Conservation (phyloP, 2,329 filamentous ascomycete genomes). For the Huntiella omanensis region DNA sequence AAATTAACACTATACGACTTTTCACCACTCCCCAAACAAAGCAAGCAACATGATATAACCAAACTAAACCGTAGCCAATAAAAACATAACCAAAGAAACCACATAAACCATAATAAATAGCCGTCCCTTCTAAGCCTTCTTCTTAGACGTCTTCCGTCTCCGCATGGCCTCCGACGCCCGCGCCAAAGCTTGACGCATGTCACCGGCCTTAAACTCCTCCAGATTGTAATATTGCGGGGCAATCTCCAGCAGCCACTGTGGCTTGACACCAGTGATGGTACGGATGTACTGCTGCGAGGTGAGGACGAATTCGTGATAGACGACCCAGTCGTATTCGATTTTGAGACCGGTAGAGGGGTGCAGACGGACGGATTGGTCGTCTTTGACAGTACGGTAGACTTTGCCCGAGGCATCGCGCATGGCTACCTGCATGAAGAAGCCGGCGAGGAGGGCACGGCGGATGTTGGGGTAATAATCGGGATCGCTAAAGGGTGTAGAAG, state of each 20-base stretch:
- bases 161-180: conserved; percentile 40
- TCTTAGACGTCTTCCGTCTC: conserved; percentile 38
- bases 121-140: conserved; percentile 6
- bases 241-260: conserved; percentile 92
- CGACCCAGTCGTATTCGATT: conserved; percentile 84
- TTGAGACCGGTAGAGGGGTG: conserved; percentile 84
- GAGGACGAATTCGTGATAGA: conserved; percentile 97
- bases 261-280: conserved; percentile 76
- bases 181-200: conserved; percentile 53
- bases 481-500: conserved; percentile 80
- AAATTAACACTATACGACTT: not conserved
- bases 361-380: conserved; percentile 80
- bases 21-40: not conserved
- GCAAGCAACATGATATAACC: not conserved
- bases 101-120: not conserved
- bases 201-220: conserved; percentile 63
- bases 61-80: not conserved
- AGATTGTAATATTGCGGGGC: conserved; percentile 86
- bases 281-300: conserved; percentile 97
- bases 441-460: conserved; percentile 71
- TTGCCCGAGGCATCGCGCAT: conserved; percentile 82
- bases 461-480: conserved; percentile 99
- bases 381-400: conserved; percentile 88
- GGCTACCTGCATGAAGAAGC: conserved; percentile 99
- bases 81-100: conserved; percentile 1